A percentile compares a stretch with the other conserved stretches of the same genome.
These are phyloP conservation scores for Phialemoniopsis sp. DNA, from an alignment of 2,329 filamentous ascomycete genomes.

Conservation along the genomic window DNA sequence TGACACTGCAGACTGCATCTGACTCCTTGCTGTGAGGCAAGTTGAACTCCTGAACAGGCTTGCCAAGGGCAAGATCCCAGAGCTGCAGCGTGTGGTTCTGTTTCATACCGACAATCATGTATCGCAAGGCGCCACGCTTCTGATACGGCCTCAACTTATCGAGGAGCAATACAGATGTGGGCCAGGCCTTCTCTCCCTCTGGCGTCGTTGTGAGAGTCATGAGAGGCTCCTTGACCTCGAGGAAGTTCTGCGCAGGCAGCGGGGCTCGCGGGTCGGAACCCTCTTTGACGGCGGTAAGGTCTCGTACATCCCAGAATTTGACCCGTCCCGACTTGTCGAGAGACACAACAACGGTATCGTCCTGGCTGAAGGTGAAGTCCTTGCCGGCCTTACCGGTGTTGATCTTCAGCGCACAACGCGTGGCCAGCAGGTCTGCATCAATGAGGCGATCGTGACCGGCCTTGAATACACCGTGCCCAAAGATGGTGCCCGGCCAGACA, in stretches of 20 bases:
- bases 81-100: conserved; percentile 98
- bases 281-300: conserved; percentile 57
- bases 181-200: conserved; percentile 90
- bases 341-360: conserved; percentile 90
- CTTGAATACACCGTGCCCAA: conserved; percentile 61
- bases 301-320: conserved; percentile 96
- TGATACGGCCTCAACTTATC: conserved; percentile 93
- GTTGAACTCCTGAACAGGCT: conserved; percentile 95
- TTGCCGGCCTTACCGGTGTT: conserved; percentile 97
- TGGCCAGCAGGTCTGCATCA: conserved; percentile 82
- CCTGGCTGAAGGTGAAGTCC: conserved; percentile 96
- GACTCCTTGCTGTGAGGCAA: conserved; percentile 94
- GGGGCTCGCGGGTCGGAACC: conserved; percentile 45
- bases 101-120: conserved; percentile 97
- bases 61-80: conserved; percentile 93
- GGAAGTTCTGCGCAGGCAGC: conserved; percentile 49
- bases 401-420: conserved; percentile 86
- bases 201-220: conserved; percentile 84
- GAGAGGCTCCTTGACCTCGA: conserved; percentile 82
- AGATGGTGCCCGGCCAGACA: conserved; percentile 64
- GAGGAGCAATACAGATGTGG: conserved; percentile 91
- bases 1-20: conserved; percentile 95
- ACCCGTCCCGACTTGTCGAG: conserved; percentile 94
- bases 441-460: conserved; percentile 64
- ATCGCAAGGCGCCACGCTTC: conserved; percentile 84